phyloP scores from a whole-genome alignment of 495 filamentous ascomycete species.

The Lepraria neglecta region DNA sequence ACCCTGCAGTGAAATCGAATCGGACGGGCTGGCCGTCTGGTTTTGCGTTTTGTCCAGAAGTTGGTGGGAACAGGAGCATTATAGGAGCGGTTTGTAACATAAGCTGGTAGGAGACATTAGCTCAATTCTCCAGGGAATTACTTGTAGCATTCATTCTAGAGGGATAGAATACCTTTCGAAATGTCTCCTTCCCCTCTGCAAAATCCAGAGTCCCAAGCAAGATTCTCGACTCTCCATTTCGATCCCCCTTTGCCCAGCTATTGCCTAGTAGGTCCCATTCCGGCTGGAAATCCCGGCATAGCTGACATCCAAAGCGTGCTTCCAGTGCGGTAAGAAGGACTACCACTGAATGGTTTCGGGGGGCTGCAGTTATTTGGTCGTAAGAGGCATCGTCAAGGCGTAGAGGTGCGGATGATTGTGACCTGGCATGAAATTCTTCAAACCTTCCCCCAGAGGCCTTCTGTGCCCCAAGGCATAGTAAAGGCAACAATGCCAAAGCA shows the following conservation, averaged over 20 bases:
- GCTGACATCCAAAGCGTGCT: slow-evolving; percentile 71
- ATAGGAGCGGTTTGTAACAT: slow-evolving; percentile 93
- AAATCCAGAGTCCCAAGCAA: slow-evolving; percentile 89
- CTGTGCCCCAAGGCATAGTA: slow-evolving; percentile 45
- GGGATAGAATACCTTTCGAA: slow-evolving; percentile 67
- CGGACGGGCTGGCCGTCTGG: slow-evolving; percentile 60
- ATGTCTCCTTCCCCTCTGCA: slow-evolving; percentile 71
- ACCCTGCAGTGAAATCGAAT: slow-evolving; percentile 84
- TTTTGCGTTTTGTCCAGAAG: slow-evolving; percentile 73
- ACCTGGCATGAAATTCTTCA: slow-evolving; percentile 58
- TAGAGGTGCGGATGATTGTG: slow-evolving; percentile 59
- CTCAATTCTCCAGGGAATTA: background rate
- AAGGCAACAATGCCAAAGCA: slow-evolving; percentile 41
- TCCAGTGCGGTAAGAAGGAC: slow-evolving; percentile 87
- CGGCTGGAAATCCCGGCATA: slow-evolving; percentile 86
- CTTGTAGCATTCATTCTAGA: background rate
- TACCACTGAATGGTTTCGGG: slow-evolving; percentile 76
- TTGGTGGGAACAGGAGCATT: slow-evolving; percentile 81
- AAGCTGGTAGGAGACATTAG: slow-evolving; percentile 48
- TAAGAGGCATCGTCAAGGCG: slow-evolving; percentile 72
- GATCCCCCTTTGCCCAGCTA: slow-evolving; percentile 82
- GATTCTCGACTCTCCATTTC: slow-evolving; percentile 61
- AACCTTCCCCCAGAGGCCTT: slow-evolving; percentile 53
- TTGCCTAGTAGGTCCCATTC: slow-evolving; percentile 87
- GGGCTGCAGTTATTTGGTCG: slow-evolving; percentile 62